These are phyloP conservation scores for Trichoderma lentiforme DNA, from an alignment of 2,329 filamentous ascomycete species.

Conservation along the genomic window DNA sequence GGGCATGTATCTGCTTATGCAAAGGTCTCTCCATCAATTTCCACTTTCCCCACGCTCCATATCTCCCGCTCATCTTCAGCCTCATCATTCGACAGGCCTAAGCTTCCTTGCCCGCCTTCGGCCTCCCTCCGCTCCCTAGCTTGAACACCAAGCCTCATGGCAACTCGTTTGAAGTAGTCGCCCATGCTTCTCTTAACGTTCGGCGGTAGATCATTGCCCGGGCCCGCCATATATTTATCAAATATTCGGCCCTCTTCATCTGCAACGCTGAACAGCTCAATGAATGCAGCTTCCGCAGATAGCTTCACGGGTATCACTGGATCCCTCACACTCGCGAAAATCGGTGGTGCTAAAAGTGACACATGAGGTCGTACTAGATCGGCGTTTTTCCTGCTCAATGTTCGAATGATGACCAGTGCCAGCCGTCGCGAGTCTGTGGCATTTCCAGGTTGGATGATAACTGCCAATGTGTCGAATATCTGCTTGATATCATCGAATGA, in stretches of 20 bases:
- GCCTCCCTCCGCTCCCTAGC: slow-evolving; percentile 86
- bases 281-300: slow-evolving; percentile 89
- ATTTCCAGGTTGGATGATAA: slow-evolving; percentile 71
- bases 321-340: slow-evolving; percentile 89
- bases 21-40: slow-evolving; percentile 63
- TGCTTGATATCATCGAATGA: slow-evolving; percentile 74
- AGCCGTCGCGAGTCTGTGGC: slow-evolving; percentile 81
- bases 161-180: slow-evolving; percentile 96
- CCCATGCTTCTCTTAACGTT: slow-evolving; percentile 84
- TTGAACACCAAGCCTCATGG: slow-evolving; percentile 77
- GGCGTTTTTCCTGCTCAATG: slow-evolving; percentile 73
- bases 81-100: slow-evolving; percentile 88
- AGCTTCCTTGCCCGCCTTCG: slow-evolving; percentile 80
- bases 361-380: slow-evolving; percentile 82
- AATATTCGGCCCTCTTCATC: slow-evolving; percentile 84
- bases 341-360: slow-evolving; percentile 70
- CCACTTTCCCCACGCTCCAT: slow-evolving; percentile 90
- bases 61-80: slow-evolving; percentile 92
- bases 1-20: not conserved
- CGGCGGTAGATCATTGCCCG: slow-evolving; percentile 62
- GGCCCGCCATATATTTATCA: slow-evolving; percentile 79
- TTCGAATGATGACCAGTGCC: slow-evolving; percentile 82
- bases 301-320: slow-evolving; percentile 92
- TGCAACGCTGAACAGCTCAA: slow-evolving; percentile 84
- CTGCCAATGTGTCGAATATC: slow-evolving; percentile 74